Evolutionary conservation across 2,329 filamentous ascomycete species (phyloP).

Genomic region (Metarhizium brunneum): DNA sequence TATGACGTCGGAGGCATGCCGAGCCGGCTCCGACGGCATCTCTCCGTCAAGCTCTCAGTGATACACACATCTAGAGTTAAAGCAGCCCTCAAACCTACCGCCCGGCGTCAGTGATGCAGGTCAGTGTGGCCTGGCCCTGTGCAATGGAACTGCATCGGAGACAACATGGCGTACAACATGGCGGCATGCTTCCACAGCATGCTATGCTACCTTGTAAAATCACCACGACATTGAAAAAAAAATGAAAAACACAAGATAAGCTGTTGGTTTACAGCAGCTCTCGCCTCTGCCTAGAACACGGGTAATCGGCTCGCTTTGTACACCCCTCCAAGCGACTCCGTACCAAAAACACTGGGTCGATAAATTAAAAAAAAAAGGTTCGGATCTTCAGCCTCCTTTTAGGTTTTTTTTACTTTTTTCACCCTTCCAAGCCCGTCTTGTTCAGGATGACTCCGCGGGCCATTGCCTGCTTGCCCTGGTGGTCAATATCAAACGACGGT

Average conservation of each 20-base stretch:
- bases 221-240: neutral
- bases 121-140: neutral
- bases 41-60: neutral
- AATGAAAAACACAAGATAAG: neutral
- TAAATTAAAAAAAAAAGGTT: too few relatives aligned
- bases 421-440: too few relatives aligned
- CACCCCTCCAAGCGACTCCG: neutral
- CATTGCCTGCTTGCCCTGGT: too few relatives aligned
- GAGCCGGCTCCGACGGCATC: constrained; percentile 14
- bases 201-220: neutral
- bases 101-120: neutral
- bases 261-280: neutral
- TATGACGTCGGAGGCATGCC: constrained; percentile 12
- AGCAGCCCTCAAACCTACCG: neutral
- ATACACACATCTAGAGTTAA: neutral
- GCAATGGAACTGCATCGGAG: neutral
- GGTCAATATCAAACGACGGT: too few relatives aligned
- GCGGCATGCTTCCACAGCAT: neutral
- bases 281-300: neutral
- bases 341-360: too few relatives aligned
- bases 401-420: too few relatives aligned
- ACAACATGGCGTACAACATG: neutral
- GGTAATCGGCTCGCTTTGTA: constrained; percentile 3
- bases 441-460: too few relatives aligned
- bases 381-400: too few relatives aligned